Evolutionary conservation across 1,139 yeast genomes (phyloP), one percentile per base, ranked within the genome.

Genomic region (Blastobotrys persicus): DNA sequence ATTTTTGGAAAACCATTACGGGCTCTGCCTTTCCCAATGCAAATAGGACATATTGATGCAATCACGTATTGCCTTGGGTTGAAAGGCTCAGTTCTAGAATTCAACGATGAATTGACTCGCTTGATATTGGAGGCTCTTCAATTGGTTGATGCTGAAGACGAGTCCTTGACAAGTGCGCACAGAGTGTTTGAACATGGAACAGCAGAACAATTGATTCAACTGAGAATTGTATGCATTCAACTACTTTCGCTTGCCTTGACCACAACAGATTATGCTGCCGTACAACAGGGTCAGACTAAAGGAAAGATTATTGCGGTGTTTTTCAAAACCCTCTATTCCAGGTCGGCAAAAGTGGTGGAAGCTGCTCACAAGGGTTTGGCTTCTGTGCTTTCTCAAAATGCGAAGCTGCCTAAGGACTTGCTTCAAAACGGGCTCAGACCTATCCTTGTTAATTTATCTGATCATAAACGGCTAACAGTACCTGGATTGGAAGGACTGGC

Each of bases 1-100:
- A 92, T 94, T 39, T 94, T 92, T 71, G 96, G 96, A 4, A 94
- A 94, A 63, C 99, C 99, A 1, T 71, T 94, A 53, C 77, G 99
- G 55, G 98, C 98, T 0, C 75, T 94, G 54, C 98, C 99, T 0
- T 92, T 94, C 71, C 95, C 97, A 2, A 92, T 91, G 96, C 98
- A 94, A 70, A 92, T 94, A 51, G 98, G 98, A 31, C 91, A 92
- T 66, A 89, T 94, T 54, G 98, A 92, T 69, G 98, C 98, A 1
- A 88, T 94, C 12, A 83, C 95, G 0, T 94, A 84, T 66, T 92
- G 98, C 62, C 72, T 94, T 54, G 81, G 85, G 1, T 74, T 92
- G 45, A 92, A 88, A 6, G 80, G 86, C 54, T 79, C 96, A 0
- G 89, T 92, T 59, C 72, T 92, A 58, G 84, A 85, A 7, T 91